A percentile compares a stretch with the other conserved stretches of the same genome.
phyloP scores from a whole-genome alignment of 228 moss, liverwort and hornwort genomes.

The Sphagnum fallax region DNA sequence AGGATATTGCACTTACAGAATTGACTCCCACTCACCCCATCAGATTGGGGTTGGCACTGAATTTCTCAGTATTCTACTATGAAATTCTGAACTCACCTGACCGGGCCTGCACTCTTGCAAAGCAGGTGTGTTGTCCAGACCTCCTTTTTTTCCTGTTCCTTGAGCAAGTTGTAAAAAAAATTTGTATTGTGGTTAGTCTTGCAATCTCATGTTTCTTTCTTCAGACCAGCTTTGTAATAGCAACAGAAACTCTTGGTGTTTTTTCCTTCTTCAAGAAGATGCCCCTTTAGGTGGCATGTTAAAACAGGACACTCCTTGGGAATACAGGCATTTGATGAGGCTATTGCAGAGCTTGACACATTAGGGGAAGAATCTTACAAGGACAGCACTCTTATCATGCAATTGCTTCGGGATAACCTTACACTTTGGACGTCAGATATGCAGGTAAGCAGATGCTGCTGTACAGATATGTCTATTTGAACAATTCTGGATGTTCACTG shows the following conservation, averaged over 20 bases:
- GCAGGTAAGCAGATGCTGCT: conserved; percentile 2
- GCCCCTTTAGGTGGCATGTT: no score
- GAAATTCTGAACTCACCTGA: conserved; percentile 13
- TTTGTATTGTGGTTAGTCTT: not conserved
- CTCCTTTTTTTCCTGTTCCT: not conserved
- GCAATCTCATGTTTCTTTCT: not conserved
- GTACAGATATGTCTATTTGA: not conserved
- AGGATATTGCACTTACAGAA: conserved; percentile 14
- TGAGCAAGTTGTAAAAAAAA: not conserved
- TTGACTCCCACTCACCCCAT: conserved; percentile 11
- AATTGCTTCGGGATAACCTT: conserved; percentile 11
- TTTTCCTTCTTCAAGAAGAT: no score
- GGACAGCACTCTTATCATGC: conserved; percentile 12
- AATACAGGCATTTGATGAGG: conserved; percentile 10
- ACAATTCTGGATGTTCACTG: not conserved
- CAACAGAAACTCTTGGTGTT: not conserved
- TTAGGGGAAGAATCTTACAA: conserved; percentile 12
- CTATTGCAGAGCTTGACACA: conserved; percentile 13
- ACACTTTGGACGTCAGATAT: conserved; percentile 10
- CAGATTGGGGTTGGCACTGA: conserved; percentile 11
- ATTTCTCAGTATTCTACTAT: conserved; percentile 13
- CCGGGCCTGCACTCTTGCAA: conserved; percentile 11
- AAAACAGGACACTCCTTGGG: not conserved
- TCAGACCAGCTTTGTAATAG: not conserved
- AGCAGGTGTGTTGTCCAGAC: conserved; percentile 3